Percentiles rank a stretch among this genome's conserved stretches.
Evolutionary conservation across 805 yeast species (phyloP).

Genomic region (Priceomyces castillae): DNA sequence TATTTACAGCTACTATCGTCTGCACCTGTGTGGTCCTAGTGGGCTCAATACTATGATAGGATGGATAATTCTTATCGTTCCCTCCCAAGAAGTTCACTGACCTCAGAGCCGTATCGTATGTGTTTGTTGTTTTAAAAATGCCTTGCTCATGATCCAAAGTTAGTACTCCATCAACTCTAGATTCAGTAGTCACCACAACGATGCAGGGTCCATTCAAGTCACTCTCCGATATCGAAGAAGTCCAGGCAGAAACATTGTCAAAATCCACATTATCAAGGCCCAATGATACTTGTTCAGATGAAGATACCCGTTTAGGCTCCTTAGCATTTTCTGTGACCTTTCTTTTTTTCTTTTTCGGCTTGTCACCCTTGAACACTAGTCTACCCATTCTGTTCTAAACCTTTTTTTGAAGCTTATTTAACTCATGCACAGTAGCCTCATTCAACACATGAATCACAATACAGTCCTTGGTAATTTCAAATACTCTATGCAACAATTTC

Average conservation of each 20-base stretch:
- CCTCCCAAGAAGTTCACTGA: neutral
- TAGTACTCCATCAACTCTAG: neutral
- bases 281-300: constrained; percentile 1
- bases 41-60: constrained; percentile 4
- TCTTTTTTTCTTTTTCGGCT: constrained; percentile 9
- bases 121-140: neutral
- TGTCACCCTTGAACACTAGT: constrained; percentile 11
- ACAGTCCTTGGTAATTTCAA: no score
- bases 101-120: neutral
- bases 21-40: constrained; percentile 3
- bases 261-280: neutral
- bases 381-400: constrained; percentile 10
- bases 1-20: neutral
- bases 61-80: neutral
- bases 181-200: neutral
- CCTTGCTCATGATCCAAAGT: neutral
- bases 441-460: no score
- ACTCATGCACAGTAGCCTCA: neutral
- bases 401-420: neutral
- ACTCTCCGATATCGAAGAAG: constrained; percentile 4
- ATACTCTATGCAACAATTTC: no score
- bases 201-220: constrained; percentile 14
- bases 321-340: neutral
- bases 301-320: neutral
- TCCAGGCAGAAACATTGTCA: constrained; percentile 5